Base-by-base conservation (phyloP, 2,329 filamentous ascomycete genomes). In the Cladophialophora carrionii region DNA sequence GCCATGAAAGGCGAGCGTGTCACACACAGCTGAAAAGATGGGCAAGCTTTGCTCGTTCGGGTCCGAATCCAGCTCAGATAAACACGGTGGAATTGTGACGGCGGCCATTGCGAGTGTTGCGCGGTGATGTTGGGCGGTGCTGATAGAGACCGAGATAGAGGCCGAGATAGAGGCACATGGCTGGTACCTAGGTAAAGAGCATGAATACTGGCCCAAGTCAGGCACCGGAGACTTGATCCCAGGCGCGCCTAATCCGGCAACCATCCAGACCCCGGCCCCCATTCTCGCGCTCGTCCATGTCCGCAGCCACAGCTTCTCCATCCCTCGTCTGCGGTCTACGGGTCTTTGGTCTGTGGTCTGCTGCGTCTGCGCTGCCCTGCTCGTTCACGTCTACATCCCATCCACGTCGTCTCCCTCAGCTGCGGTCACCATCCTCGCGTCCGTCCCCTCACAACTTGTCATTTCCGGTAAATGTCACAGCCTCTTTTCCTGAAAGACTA, bases 401-500 rank as follows among this genome's bases (percentile, higher is more conserved):
- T 51, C 55, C 52, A 48, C 61, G 37, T 60, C 57, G 37, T 60
- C 57, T 57, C 29, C 53, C 48, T 43, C 56, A 57, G n/a, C 37
- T 20, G 20, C 58, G 56, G 52, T 54, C 52, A 52, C 59, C 56
- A 46, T 48, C 62, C 55, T 60, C 49, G 26, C 51, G 26, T 49
- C 43, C 43, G 43, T 63, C 61, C 37, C 29, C 48, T 31, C 61
- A 46, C 51, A 54, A 46, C 49, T 64, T 57, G 37, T 64, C 67
- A 67, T 69, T 69, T 67, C 65, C 64, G 67, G 67, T 62, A 69
- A 69, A 69, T 69, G 65, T 52, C 58, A 61, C 51, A 56, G 55
- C 61, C 52, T 63, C 64, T 62, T 48, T 62, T 62, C 49, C 60
- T 59, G 59, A 63, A 53, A 51, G 49, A 65, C 61, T 61, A 63